These are phyloP conservation scores for Bassia scoparia DNA, from an alignment of 148 eudicot genomes.

Conservation along the genomic window DNA sequence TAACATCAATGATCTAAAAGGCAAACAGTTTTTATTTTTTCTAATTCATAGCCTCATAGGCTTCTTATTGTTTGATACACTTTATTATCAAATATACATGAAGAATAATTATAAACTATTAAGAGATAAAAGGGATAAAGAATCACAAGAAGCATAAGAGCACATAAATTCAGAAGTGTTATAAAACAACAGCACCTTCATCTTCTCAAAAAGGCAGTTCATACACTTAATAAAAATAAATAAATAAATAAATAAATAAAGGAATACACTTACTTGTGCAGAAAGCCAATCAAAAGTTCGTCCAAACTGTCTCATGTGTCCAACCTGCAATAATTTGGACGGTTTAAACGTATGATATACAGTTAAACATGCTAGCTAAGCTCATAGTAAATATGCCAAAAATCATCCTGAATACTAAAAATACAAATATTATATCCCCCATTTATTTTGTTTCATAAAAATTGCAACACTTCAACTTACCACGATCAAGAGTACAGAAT, in stretches of 20 bases:
- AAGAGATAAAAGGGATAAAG: background rate
- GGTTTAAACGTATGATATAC: conserved; percentile 11
- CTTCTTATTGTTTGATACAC: background rate
- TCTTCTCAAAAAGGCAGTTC: background rate
- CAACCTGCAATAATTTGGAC: conserved; percentile 47
- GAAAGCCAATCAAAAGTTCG: conserved; percentile 57
- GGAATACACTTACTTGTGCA: conserved; percentile 47
- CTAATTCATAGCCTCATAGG: background rate
- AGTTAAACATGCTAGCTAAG: background rate
- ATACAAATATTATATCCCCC: no score
- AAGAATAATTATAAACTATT: background rate
- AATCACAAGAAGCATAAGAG: background rate
- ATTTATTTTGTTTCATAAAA: no score
- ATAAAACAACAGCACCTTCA: background rate
- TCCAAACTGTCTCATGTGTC: conserved; percentile 66
- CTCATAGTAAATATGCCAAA: no score
- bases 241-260: background rate
- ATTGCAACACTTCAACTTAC: no score
- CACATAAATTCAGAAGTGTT: background rate
- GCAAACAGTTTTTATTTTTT: background rate
- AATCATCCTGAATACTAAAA: no score
- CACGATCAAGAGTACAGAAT: no score
- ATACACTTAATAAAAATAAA: background rate
- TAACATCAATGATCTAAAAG: background rate
- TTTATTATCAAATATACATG: background rate